Percentiles rank a stretch among this genome's conserved stretches.
Conservation (phyloP, 1,139 yeast species). For the Zygoascus hellenicus region DNA sequence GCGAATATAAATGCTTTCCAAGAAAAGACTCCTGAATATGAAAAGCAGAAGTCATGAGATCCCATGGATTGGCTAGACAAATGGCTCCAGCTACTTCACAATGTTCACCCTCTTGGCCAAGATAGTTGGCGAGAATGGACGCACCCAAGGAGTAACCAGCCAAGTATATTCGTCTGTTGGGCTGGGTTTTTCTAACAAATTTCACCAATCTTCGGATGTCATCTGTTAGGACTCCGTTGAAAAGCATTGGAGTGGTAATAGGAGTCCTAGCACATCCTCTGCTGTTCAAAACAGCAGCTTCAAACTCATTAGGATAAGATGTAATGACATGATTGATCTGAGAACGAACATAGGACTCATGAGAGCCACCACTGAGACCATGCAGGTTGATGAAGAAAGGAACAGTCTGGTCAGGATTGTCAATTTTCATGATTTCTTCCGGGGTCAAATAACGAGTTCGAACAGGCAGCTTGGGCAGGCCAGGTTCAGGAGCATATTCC, state of each 20-base stretch:
- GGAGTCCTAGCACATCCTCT: constrained; percentile 87
- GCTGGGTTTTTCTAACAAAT: constrained; percentile 49
- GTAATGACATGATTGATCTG: constrained; percentile 26
- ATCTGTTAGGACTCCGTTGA: constrained; percentile 67
- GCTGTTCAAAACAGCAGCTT: constrained; percentile 68
- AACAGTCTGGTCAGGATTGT: constrained; percentile 35
- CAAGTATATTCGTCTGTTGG: constrained; percentile 66
- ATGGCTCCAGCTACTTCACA: constrained; percentile 56
- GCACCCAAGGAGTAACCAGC: constrained; percentile 92
- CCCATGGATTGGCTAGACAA: constrained; percentile 80
- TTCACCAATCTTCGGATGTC: constrained; percentile 61
- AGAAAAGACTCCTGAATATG: constrained; percentile 49
- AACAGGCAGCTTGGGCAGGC: constrained; percentile 71
- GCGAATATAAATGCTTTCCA: constrained; percentile 58
- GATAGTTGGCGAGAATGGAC: constrained; percentile 65
- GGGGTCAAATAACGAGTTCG: constrained; percentile 66
- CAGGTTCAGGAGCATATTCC: constrained; percentile 53
- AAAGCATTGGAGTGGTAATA: constrained; percentile 67
- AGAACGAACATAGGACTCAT: constrained; percentile 79
- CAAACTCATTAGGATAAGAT: constrained; percentile 38
- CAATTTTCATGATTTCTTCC: constrained; percentile 40
- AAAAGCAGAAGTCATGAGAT: constrained; percentile 53
- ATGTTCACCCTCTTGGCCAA: constrained; percentile 61
- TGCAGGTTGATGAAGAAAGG: constrained; percentile 72
- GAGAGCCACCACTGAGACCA: constrained; percentile 91